phyloP scores from a whole-genome alignment of 441 rosid genomes.

The Pelargonium citronellum region DNA sequence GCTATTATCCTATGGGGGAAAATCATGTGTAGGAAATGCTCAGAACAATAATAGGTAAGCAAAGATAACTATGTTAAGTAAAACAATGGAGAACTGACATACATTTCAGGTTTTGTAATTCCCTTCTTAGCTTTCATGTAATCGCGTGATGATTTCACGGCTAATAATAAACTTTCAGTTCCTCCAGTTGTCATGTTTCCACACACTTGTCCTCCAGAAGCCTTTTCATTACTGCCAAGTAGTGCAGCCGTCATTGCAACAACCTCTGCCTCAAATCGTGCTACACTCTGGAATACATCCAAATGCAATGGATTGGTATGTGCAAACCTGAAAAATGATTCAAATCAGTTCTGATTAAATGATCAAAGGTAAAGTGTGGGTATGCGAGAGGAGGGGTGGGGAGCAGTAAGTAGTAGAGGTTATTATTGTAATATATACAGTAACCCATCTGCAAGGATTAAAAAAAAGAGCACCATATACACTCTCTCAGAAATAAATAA shows the following conservation, averaged over 20 bases:
- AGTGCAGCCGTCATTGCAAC: slow-evolving; percentile 95
- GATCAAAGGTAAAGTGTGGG: background rate
- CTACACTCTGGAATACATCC: slow-evolving; percentile 82
- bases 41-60: slow-evolving; percentile 12
- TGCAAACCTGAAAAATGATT: slow-evolving; percentile 65
- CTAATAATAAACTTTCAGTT: slow-evolving; percentile 87
- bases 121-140: slow-evolving; percentile 86
- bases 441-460: too few species aligned
- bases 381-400: background rate
- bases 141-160: slow-evolving; percentile 89
- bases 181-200: slow-evolving; percentile 99
- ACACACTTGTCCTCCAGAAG: slow-evolving; percentile 77
- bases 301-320: slow-evolving; percentile 94
- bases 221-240: slow-evolving; percentile 62
- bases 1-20: slow-evolving; percentile 70
- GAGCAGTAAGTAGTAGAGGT: slow-evolving; percentile 11
- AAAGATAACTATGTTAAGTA: background rate
- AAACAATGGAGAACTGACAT: slow-evolving; percentile 14
- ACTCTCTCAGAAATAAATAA: too few species aligned
- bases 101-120: slow-evolving; percentile 89
- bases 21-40: slow-evolving; percentile 17
- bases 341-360: slow-evolving; percentile 3
- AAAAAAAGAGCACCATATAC: too few species aligned
- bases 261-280: slow-evolving; percentile 83
- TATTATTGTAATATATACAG: background rate